Base-by-base conservation (phyloP, 2,329 filamentous ascomycete genomes). In the Penicillium concentricum region DNA sequence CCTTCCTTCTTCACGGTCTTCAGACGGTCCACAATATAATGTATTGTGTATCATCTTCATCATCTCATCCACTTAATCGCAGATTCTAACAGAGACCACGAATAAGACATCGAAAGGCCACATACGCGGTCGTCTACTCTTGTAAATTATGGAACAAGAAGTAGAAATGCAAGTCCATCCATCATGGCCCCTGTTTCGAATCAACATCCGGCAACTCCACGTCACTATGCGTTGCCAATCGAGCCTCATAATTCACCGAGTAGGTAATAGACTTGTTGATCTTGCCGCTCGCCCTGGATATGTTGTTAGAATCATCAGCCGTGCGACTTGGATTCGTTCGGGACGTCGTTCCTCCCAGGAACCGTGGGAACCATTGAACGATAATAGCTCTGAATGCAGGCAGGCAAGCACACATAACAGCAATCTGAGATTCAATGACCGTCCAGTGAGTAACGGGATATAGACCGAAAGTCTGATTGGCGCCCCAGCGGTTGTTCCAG, bases 361-460 rank as follows among this genome's bases (percentile, higher is more conserved):
- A 32, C 2, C 38, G 39, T 0, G 67, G 67, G 43, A 67, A 58
- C 45, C 56, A 59, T 16, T 58, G 61, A 5, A 58, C 63, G 12
- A 64, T 13, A 9, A 69, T 42, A 4, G 67, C 66, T 32, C 67
- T 57, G 32, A 61, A 60, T 32, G 67, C 60, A 22, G 67, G 67
- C 1, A 69, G 52, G 43, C 66, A 69, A 15, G 67, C 66, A 26
- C 65, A 68, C 46, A 69, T 47, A 9, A 69, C 54, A 13, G 66
- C 61, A 35, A 69, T 66, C 24, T 67, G 63, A 26, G 56, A 58
- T 51, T 69, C 66, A 34, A 69, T 67, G 15, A 69, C 61, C 3
- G 66, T 66, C 67, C 67, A 69, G 57, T 65, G 60, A 26, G 64
- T 62, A 12, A 69, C 57, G 1, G 67, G 65, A n/a, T 65, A 62